Evolutionary conservation across 768 basidiomycete genomes (phyloP), one percentile per base, ranked within the genome.

Genomic region (Amanita exitialis): DNA sequence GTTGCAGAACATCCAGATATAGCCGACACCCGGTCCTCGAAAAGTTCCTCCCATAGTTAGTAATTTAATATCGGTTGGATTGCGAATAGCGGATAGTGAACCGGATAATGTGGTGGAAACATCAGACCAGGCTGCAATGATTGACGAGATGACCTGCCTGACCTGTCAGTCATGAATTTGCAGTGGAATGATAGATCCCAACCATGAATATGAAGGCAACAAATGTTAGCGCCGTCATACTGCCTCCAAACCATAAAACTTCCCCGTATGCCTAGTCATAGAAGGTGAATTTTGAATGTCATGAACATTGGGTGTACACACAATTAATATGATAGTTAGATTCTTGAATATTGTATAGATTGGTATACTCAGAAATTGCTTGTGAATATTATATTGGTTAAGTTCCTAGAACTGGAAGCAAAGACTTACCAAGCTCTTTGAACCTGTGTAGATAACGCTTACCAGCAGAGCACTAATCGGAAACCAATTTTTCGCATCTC

Each of bases 281-380:
- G 34, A 49, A 53, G 37, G 44, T 18, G 55, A 42, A 53, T 41
- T n/a, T 13, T 23, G 20, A 47, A 27, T 20, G 44, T 13, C 44
- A 20, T 16, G 51, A 8, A 44, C 12, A 38, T 51, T 16, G 23
- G 42, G 32, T 52, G 39, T 56, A 21, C 86, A 57, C 56, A 91
- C 94, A 62, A 98, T 98, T 25, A 99, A 77, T 57, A 99, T 98
- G 60, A 98, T 99, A n/a, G 96, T 97, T 61, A 98, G 62, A 64
- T 99, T 99, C 69, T 99, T 99, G 79, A 98, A 98, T 56, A 99
- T 98, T 0, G 96, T 98, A 69, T 97, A 99, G 23, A 97, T 83
- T 0, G 96, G 96, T 67, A 99, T 98, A 57, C 82, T 89, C 44
- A 99, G 75, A 68, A 83, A 91, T 94, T 98, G 96, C 93, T 97